Base-by-base conservation (phyloP, 371 early-diverging fungal genomes). In the Lichtheimia corymbifera region DNA sequence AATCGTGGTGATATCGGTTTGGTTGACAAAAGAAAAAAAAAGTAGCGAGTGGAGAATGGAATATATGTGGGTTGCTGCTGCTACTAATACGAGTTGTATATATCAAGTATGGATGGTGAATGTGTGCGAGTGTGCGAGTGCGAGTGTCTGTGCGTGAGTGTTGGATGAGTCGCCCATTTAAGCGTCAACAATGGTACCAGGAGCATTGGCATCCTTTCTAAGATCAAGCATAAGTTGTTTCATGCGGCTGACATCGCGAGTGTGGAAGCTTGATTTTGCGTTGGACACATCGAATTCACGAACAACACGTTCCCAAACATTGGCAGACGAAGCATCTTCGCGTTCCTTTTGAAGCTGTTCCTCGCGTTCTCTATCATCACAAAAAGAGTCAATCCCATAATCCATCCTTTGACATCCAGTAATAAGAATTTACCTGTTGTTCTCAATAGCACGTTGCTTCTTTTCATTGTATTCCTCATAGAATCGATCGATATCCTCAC, bases 391-490 rank as follows among this genome's bases (percentile, higher is more conserved):
- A 58, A 35, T 35, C 35, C 3, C 20, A 27, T 9, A 18, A 43
- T n/a, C n/a, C n/a, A 9, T 40, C 43, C n/a, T 22, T 11, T 55
- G 22, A 18, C 30, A 45, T 50, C 44, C 27, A 5, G 0, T 58
- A 28, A 25, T 44, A 40, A 27, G 14, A 22, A 28, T 40, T 59
- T 80, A 84, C 85, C 89, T 81, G 83, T 96, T 96, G 61, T 88
- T 82, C 61, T 85, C 80, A 55, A 94, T 86, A 2, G 88, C 76
- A 63, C 87, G 87, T 49, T 86, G 84, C 72, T 93, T 93, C 79
- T 91, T 94, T 66, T 91, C 91, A 64, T 95, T 95, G 70, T 96
- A 97, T 47, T 96, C 96, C 59, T 93, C 95, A 67, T 97, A 97
- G 74, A 96, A 96, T 53, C 88, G 84, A 66, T 97, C 96, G 61